Base-by-base conservation (phyloP, 306 rosid genomes). In the Trifolium subterraneum region DNA sequence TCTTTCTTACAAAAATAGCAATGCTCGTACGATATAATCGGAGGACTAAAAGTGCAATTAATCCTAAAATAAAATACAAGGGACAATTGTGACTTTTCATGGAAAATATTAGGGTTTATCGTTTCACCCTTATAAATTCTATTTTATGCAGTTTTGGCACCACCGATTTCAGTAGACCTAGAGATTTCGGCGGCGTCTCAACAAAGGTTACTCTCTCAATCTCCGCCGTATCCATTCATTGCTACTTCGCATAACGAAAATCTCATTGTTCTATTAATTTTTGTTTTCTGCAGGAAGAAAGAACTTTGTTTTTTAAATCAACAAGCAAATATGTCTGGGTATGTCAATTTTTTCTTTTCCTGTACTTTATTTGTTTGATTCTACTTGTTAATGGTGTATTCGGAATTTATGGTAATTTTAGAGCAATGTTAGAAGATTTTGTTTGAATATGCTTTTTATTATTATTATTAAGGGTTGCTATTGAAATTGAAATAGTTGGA, bases 301-400 rank as follows among this genome's bases (percentile, higher is more conserved):
- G 13, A 14, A 60, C 6, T 2, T 2, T 8, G 1, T 60, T 9
- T 60, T 29, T 31, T 13, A 60, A 60, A 60, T 60, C 66, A 14
- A 60, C 22, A 7, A 14, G 22, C 66, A 15, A 60, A 7, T 29
- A 60, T 60, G 66, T 60, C 66, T 60, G 66, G 66, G 66, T 60
- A 60, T 29, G 50, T 13, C n/a, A 13, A 44, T 44, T 44, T 44
- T 12, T 13, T 5, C 7, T 2, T 39, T 38, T 38, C 1, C 12
- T 2, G 3, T 10, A 39, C 3, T 10, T 38, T 8, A 38, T 0
- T 2, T 39, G 1, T 27, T 27, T 59, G 41, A 59, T 29, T 60
- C 22, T 15, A 8, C 66, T 29, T 29, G 2, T 3, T 60, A 8
- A 31, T 8, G 1, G 7, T 31, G 42, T 7, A 60, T 29, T 14